These are phyloP conservation scores for Nepenthes alata DNA, from an alignment of 179 eudicot genomes.

Conservation along the genomic window DNA sequence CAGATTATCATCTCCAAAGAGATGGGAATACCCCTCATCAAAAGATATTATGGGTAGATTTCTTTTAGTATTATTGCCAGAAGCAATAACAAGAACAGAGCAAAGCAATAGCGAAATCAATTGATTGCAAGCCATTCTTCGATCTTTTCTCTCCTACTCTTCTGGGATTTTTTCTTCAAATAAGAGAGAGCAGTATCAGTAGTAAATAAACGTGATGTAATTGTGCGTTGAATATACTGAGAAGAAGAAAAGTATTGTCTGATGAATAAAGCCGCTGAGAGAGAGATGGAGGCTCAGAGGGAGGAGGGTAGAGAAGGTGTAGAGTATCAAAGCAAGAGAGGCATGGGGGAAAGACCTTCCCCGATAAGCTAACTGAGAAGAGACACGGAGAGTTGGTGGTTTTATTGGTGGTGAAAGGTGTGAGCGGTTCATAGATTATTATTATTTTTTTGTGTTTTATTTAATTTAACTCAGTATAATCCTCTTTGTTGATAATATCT, in stretches of 20 bases:
- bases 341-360: background rate
- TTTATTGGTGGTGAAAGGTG: slow-evolving; percentile 21
- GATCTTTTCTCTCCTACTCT: background rate
- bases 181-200: no score
- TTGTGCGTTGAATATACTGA: no score
- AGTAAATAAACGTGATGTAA: no score
- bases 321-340: background rate
- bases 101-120: background rate
- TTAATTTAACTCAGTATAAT: no score
- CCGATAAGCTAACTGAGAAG: background rate
- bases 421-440: background rate
- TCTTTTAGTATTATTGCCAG: slow-evolving; percentile 19
- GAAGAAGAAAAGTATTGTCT: background rate
- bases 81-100: slow-evolving; percentile 1
- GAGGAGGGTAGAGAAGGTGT: background rate
- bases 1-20: slow-evolving; percentile 78
- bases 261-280: slow-evolving; percentile 1
- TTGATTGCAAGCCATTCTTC: slow-evolving; percentile 15
- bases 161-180: no score
- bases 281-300: background rate
- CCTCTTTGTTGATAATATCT: no score
- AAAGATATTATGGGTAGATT: slow-evolving; percentile 57
- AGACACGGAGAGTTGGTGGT: slow-evolving; percentile 6
- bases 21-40: slow-evolving; percentile 86
- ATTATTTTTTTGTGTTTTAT: no score